Percentiles rank a stretch among this genome's conserved stretches.
Conservation (phyloP, 345 rosid species). For the Eucalyptus pauciflora region DNA sequence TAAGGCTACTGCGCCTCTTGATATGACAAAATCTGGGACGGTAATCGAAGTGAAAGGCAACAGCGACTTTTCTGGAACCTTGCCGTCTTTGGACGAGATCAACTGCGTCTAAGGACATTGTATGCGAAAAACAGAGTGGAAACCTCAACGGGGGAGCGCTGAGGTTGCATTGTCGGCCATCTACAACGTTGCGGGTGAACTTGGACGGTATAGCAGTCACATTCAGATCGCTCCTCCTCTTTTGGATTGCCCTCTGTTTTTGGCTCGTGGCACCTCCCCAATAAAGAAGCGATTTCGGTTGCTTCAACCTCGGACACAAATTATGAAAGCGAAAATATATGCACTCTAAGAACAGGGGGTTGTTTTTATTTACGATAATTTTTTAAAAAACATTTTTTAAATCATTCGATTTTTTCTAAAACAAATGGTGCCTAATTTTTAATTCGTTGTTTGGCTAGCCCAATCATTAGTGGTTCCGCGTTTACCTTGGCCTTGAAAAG, state of each 20-base stretch:
- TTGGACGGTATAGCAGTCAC: neutral
- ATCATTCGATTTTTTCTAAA: neutral
- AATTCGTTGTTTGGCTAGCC: neutral
- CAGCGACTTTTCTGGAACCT: neutral
- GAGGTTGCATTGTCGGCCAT: neutral
- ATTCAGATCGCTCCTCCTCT: neutral
- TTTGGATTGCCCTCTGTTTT: neutral
- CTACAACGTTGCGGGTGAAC: neutral
- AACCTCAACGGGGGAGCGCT: neutral
- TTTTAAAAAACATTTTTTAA: neutral
- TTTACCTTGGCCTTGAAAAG: neutral
- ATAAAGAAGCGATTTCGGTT: neutral
- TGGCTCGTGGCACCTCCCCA: neutral
- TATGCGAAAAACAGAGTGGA: neutral
- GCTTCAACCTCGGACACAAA: neutral
- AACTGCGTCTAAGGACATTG: neutral
- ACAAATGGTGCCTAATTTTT: neutral
- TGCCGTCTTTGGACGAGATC: neutral
- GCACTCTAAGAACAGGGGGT: neutral
- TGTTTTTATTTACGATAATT: neutral
- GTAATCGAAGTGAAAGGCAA: neutral
- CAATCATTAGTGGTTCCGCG: rapidly evolving
- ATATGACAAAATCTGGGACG: neutral
- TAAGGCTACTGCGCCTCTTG: neutral
- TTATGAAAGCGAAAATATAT: neutral